Conservation (phyloP, 2,329 filamentous ascomycete species). For the Aureobasidium sp. region DNA sequence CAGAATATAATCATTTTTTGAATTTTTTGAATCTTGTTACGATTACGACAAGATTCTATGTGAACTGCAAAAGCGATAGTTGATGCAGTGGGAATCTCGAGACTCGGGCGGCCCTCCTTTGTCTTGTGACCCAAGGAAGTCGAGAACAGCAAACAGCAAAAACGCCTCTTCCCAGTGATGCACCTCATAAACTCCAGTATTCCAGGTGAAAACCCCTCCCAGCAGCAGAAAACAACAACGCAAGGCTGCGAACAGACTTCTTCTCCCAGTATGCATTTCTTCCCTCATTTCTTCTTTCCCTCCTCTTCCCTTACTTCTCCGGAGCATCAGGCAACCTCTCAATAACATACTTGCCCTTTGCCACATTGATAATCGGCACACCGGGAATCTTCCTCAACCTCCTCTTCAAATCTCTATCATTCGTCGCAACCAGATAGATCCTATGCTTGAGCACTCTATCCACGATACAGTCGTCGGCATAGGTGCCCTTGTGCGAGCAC, state of each 20-base stretch:
- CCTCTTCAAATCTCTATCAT: constrained; percentile 72
- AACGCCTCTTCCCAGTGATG: background rate
- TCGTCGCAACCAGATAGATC: constrained; percentile 43
- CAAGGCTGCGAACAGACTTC: background rate
- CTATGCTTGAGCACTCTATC: constrained; percentile 38
- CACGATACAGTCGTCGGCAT: constrained; percentile 71
- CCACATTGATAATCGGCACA: constrained; percentile 70
- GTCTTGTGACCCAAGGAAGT: background rate
- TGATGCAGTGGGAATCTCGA: no score
- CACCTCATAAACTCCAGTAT: background rate
- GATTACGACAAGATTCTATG: no score
- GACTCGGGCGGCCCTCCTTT: no score
- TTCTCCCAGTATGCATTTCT: background rate
- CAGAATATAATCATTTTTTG: no score
- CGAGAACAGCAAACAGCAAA: background rate
- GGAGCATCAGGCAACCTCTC: constrained; percentile 82
- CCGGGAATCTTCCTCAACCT: constrained; percentile 74
- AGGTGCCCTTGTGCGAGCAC: constrained; percentile 84
- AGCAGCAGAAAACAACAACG: background rate
- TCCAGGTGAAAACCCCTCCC: background rate
- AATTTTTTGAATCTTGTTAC: no score
- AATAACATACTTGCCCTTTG: constrained; percentile 85
- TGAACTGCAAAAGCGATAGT: no score
- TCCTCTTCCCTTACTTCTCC: constrained; percentile 40
- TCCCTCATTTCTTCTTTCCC: background rate